Evolutionary conservation across 2,329 filamentous ascomycete species (phyloP), one percentile per base, ranked within the genome.

Genomic region (Cordyceps sp.): DNA sequence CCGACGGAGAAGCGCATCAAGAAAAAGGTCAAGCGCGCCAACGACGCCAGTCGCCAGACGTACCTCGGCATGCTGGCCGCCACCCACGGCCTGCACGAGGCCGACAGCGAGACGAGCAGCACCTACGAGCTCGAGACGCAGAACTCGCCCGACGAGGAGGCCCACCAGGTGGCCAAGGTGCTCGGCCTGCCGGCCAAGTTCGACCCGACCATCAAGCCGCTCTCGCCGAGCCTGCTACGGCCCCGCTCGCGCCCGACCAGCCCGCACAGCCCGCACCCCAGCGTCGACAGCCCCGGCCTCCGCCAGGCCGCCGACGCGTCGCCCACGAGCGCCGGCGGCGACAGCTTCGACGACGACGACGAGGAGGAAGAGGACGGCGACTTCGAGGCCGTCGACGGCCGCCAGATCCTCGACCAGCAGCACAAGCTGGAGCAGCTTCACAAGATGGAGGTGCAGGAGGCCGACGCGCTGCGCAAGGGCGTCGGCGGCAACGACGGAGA

Each of bases 1-100:
- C 85, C 86, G 23, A 80, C 78, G 21, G 79, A 81, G 38, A 92
- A 92, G 58, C 78, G 86, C 15, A 72, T 82, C 48, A 90, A 90
- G 57, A 92, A 92, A 59, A 92, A 90, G 56, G 68, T 70, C 36
- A 93, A 93, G 60, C 75, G 86, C 20, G 69, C 74, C 31, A 74
- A 79, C 33, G 83, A 93, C 44, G 76, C 82, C 6, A 65, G 62
- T 13, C 70, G 85, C 22, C 74, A 79, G 42, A 79, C 75, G 28
- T 93, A 93, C 50, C 64, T 76, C 32, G 69, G 77, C 33, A 84
- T 93, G 54, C 59, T 93, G 9, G 72, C 79, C 32, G 67, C 79
- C 43, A 66, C 56, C 8, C 50, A 60, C 28, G 67, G 67, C 22
- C 61, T 59, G 30, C 69, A 74, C 43, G 69, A 73, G 45, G 67